Base-by-base conservation (phyloP, 257 asterid species). In the Linaria vulgaris region DNA sequence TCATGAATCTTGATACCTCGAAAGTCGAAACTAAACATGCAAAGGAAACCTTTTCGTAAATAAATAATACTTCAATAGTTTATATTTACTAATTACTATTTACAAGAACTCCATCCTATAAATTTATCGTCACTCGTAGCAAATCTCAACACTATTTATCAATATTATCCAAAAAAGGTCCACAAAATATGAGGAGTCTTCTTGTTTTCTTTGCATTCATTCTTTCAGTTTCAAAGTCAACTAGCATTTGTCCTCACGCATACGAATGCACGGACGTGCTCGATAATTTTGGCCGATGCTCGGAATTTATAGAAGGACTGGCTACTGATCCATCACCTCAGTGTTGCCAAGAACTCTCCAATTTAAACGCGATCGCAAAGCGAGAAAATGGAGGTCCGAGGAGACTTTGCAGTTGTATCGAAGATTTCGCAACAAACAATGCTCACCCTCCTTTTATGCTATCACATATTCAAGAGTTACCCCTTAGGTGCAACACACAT, bases 371-470 rank as follows among this genome's bases (percentile, higher is more conserved):
- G 1, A 45, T 69, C 0, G 73, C 73, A 2, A 61, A 56, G 14
- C 47, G n/a, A 1, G 73, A 71, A 16, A 13, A 11, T 0, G 54
- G 47, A 1, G 77, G 78, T 5, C n/a, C 73, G 1, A n/a, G 14
- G 1, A 65, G 73, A 23, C 71, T 77, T 12, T 80, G 83, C 39
- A 54, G 19, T 10, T 77, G 86, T 22, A 77, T 77, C 11, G 83
- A 80, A 27, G 12, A 45, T 3, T 72, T 57, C 9, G 74, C 63
- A 1, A 61, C 22, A 1, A 25, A 37, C 5, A 34, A 52, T 5
- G 22, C 27, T 4, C 74, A 57, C 19, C 30, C 6, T 22, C 69
- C 61, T 0, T 73, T 41, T 23, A n/a, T 19, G 1, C 30, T 21
- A 16, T 16, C 59, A 6, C 80, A 67, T 3, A 76, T 80, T 19